phyloP scores from a whole-genome alignment of 2,329 filamentous ascomycete species.

The Albophoma yamanashiensis region DNA sequence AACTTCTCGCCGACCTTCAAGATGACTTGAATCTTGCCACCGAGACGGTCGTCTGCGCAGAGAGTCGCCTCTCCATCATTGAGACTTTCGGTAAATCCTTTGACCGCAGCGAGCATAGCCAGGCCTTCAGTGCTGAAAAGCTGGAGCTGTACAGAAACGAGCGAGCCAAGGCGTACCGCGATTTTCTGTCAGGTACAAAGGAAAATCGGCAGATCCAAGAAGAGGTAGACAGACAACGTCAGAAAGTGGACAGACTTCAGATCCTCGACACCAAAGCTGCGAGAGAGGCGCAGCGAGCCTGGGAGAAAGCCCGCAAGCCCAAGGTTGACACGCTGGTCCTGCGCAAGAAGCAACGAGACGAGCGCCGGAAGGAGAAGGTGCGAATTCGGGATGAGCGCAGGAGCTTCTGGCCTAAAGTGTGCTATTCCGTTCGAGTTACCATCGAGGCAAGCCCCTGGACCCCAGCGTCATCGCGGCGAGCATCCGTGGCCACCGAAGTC shows the following conservation, averaged over 20 bases:
- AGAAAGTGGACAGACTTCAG: conserved; percentile 17
- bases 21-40: conserved; percentile 9
- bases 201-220: neutral
- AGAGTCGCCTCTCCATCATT: conserved; percentile 28
- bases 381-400: conserved; percentile 32
- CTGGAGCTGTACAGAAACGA: conserved; percentile 31
- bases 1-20: conserved; percentile 16
- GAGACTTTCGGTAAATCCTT: conserved; percentile 27
- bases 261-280: conserved; percentile 15
- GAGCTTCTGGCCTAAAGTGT: conserved; percentile 36
- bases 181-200: conserved; percentile 19
- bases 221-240: neutral
- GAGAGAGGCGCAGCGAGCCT: conserved; percentile 15
- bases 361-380: conserved; percentile 29
- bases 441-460: conserved; percentile 32
- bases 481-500: conserved; percentile 41
- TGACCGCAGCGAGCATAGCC: conserved; percentile 15
- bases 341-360: conserved; percentile 21
- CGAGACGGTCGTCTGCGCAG: conserved; percentile 12
- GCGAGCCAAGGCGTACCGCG: conserved; percentile 29
- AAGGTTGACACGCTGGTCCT: conserved; percentile 24
- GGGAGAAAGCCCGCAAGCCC: conserved; percentile 22
- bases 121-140: conserved; percentile 21
- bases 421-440: conserved; percentile 36
- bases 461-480: conserved; percentile 34